Conservation (phyloP, 176 grass and related monocot species). For the Chloris gayana region DNA sequence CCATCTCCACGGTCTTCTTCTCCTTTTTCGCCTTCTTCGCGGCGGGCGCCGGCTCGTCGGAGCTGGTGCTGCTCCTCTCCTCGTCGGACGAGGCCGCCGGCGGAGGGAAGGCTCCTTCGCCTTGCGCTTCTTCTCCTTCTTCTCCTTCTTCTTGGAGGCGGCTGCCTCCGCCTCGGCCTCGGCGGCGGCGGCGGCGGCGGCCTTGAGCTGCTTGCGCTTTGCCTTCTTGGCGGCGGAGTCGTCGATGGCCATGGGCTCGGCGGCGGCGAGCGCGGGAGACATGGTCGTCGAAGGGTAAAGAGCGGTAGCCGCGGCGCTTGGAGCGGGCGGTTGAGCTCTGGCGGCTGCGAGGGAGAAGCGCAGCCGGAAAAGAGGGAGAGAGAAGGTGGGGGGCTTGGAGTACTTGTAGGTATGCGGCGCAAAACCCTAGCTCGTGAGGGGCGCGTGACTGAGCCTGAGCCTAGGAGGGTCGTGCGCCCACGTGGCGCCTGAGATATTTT, state of each 20-base stretch:
- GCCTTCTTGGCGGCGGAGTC: constrained; percentile 66
- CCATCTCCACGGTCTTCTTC: constrained; percentile 24
- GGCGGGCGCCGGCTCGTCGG: constrained; percentile 38
- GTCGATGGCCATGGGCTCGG: constrained; percentile 56
- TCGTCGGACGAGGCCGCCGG: constrained; percentile 32
- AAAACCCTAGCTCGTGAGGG: constrained; percentile 51
- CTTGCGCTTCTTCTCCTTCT: constrained; percentile 77
- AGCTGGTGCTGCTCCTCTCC: constrained; percentile 56
- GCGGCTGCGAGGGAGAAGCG: constrained; percentile 39
- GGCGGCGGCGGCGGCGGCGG: constrained; percentile 20
- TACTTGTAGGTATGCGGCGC: constrained; percentile 40
- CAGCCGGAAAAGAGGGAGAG: constrained; percentile 36
- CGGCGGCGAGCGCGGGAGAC: constrained; percentile 50
- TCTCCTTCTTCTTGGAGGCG: constrained; percentile 44
- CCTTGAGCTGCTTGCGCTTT: constrained; percentile 70
- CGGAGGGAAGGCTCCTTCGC: constrained; percentile 33
- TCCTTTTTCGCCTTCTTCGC: constrained; percentile 63
- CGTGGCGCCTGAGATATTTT: constrained; percentile 41
- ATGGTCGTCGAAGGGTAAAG: constrained; percentile 38
- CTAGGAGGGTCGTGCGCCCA: neutral
- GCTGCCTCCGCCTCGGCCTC: constrained; percentile 10
- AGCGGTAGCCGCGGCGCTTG: neutral
- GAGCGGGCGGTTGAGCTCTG: neutral
- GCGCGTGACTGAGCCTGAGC: constrained; percentile 30
- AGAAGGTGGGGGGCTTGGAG: neutral